Base-by-base conservation (phyloP, 2,329 filamentous ascomycete genomes). In the Monosporascus sp. region DNA sequence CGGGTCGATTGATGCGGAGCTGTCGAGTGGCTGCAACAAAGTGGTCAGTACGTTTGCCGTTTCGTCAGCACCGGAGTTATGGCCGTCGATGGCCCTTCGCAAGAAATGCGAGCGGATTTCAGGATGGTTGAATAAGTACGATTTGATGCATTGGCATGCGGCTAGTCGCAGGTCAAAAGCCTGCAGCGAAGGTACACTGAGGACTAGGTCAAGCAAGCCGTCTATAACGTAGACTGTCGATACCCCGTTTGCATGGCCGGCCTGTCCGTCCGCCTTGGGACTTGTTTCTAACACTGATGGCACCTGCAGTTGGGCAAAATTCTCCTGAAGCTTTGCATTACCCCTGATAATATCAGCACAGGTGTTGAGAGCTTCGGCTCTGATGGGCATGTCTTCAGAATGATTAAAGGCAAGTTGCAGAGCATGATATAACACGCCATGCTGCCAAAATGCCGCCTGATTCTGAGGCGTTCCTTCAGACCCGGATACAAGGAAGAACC, bases 11-110 rank as follows among this genome's bases (percentile, higher is more conserved):
- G 81, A 78, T n/a, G 80, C 74, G 44, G 82, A 76, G 19, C 78
- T 78, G 44, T 83, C 78, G 2, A 83, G 76, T 3, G 88, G 83
- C 27, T 84, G 81, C 41, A 97, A 77, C 22, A 99, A 74, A 5
- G 91, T 91, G 11, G 88, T 91, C 55, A 99, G 72, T 14, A 96
- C 88, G 68, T 99, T 99, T 14, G 91, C 88, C 5, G 89, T 88
- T 65, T 94, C 89, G 64, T 96, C 87, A 45, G 84, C 80, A 1
- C 87, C 89, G 41, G 85, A 85, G 49, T 79, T 75, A 68, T 97
- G 90, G 0, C 93, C 92, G 55, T 93, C 89, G 58, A 99, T 96
- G 2, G 94, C 94, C 63, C 93, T 82, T 51, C 86, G 81, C 20
- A 97, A 76, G 64, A 97, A 97, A 71, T 97, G 92, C 50, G 86